Base-by-base conservation (phyloP, 192 early-diverging fungal species). In the Rhizoclosmatium globosum region DNA sequence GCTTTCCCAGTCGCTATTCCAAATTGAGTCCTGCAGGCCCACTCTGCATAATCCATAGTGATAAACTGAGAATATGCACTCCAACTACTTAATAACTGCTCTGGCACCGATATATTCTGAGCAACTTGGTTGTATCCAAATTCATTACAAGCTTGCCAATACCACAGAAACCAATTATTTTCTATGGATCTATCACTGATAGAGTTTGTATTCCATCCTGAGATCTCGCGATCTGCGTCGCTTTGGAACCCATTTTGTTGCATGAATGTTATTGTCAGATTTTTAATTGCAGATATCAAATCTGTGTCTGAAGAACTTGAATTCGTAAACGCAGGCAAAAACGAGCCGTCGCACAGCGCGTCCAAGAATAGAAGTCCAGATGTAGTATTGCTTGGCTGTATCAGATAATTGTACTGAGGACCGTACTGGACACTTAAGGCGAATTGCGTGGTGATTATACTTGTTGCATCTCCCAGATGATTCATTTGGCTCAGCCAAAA, bases 61-160 rank as follows among this genome's bases (percentile, higher is more conserved):
- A 31, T 23, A 39, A 31, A 67, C 48, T 76, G 74, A 17, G 74
- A 76, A 38, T 67, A 76, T 4, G 66, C 74, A 50, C 62, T 66
- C 74, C 74, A 76, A 15, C 39, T 21, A 23, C 48, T 47, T 41
- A 76, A 66, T 11, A 76, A 47, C 11, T 47, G 41, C 7, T 46
- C 43, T 13, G 13, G 64, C 3, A 11, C 0, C 23, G 15, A 48
- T 13, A 66, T 4, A 9, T 42, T 13, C 47, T 76, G 74, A 6
- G 74, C 74, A 2, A 59, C 43, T 42, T 59, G 46, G 21, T 43
- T 38, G 47, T 76, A 76, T 56, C 74, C 74, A 76, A 76, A 76
- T 47, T 76, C 62, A 43, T 76, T 76, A 46, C 74, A 76, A 11
- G 61, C 43, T 47, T 76, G 74, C 13, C 31, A 76, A 21, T 42